These are phyloP conservation scores for Podospora australis DNA, from an alignment of 495 filamentous ascomycete species.

Conservation along the genomic window DNA sequence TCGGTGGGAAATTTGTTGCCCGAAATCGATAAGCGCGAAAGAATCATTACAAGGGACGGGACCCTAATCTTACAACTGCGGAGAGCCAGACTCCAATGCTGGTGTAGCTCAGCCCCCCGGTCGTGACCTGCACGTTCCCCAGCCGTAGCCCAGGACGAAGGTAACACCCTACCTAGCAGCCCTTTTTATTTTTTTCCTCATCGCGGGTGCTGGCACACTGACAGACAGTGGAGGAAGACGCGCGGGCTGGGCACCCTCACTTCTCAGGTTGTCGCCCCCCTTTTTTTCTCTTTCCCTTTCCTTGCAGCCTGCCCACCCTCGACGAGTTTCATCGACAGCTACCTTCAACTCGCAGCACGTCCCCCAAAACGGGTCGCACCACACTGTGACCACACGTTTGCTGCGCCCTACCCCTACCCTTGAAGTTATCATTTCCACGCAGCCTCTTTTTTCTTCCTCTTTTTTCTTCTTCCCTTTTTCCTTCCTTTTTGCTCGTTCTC, in stretches of 20 bases:
- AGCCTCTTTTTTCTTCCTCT: slow-evolving; percentile 14
- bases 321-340: slow-evolving; percentile 19
- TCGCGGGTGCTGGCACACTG: slow-evolving; percentile 12
- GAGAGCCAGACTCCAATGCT: neutral
- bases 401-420: slow-evolving; percentile 4
- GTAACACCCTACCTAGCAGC: slow-evolving; percentile 9
- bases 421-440: neutral
- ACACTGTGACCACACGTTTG: slow-evolving; percentile 2
- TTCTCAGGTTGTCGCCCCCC: no score
- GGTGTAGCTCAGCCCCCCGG: slow-evolving; percentile 11
- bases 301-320: neutral
- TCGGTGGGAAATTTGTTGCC: slow-evolving; percentile 21
- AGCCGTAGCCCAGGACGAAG: slow-evolving; percentile 1
- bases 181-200: neutral
- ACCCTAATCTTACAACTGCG: slow-evolving; percentile 9
- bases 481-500: slow-evolving; percentile 10
- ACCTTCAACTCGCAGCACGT: slow-evolving; percentile 12
- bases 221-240: slow-evolving; percentile 4
- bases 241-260: slow-evolving; percentile 3
- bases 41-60: neutral
- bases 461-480: slow-evolving; percentile 10
- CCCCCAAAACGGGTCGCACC: slow-evolving; percentile 11
- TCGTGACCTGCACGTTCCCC: slow-evolving; percentile 12
- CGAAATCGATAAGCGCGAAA: slow-evolving; percentile 17
- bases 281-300: slow-evolving; percentile 11